These are phyloP conservation scores for Blastobotrys malaysiensis DNA, from an alignment of 1,139 yeast species.

Conservation along the genomic window DNA sequence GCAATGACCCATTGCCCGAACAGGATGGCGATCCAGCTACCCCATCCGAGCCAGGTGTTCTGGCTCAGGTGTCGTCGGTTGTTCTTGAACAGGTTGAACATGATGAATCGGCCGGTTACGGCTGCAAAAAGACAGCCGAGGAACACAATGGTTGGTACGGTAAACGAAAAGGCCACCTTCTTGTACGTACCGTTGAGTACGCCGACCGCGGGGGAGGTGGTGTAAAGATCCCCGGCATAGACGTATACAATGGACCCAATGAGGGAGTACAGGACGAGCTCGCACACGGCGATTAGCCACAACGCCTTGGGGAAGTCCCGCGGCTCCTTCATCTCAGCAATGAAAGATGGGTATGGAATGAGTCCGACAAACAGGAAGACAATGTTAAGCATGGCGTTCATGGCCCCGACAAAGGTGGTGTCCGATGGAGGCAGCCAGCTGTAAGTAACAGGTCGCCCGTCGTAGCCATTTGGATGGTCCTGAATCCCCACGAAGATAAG, in stretches of 20 bases:
- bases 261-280: conserved; percentile 45
- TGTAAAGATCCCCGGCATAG: conserved; percentile 50
- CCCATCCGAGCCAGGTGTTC: conserved; percentile 51
- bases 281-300: conserved; percentile 45
- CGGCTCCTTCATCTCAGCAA: conserved; percentile 55
- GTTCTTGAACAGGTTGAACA: conserved; percentile 41
- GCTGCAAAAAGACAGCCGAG: conserved; percentile 52
- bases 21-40: conserved; percentile 44
- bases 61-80: conserved; percentile 38
- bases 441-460: conserved; percentile 41
- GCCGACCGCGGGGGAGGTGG: conserved; percentile 57
- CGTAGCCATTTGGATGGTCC: conserved; percentile 42
- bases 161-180: conserved; percentile 55
- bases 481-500: conserved; percentile 54
- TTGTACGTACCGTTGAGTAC: conserved; percentile 44
- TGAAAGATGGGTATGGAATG: conserved; percentile 56
- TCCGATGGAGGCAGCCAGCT: conserved; percentile 46
- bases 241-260: conserved; percentile 55
- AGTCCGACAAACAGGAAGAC: conserved; percentile 61
- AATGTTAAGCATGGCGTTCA: conserved; percentile 54
- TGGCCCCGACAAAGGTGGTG: conserved; percentile 48
- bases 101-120: conserved; percentile 48
- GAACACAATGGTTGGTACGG: conserved; percentile 53
- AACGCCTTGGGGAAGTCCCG: conserved; percentile 54
- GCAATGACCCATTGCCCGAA: conserved; percentile 47